These are phyloP conservation scores for Aspergillus olivimuriae DNA, from an alignment of 495 filamentous ascomycete genomes.

Conservation along the genomic window DNA sequence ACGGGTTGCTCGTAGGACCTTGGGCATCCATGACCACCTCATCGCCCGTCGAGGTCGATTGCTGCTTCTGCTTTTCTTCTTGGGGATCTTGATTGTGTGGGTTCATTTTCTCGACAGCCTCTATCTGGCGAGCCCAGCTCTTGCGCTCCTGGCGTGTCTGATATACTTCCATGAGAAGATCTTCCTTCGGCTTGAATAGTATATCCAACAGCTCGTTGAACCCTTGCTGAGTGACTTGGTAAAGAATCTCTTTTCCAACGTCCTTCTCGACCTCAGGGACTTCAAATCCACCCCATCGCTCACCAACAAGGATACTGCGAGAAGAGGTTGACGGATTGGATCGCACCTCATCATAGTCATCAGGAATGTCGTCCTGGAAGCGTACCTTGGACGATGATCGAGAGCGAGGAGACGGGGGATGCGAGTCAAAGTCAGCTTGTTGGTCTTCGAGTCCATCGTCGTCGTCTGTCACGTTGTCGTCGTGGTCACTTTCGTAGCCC, in stretches of 20 bases:
- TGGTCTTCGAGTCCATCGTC: slow-evolving; percentile 30
- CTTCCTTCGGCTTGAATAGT: slow-evolving; percentile 77
- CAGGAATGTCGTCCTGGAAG: slow-evolving; percentile 64
- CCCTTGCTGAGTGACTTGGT: slow-evolving; percentile 81
- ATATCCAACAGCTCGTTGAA: slow-evolving; percentile 87
- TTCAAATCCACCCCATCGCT: slow-evolving; percentile 78
- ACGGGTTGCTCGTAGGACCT: slow-evolving; percentile 4
- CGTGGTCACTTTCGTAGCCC: slow-evolving; percentile 60
- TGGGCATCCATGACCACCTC: slow-evolving; percentile 12
- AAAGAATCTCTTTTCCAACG: slow-evolving; percentile 80
- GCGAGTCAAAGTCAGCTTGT: slow-evolving; percentile 34
- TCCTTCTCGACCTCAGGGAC: slow-evolving; percentile 76
- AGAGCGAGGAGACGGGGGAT: slow-evolving; percentile 57
- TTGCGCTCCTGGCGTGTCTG: slow-evolving; percentile 57
- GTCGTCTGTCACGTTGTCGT: slow-evolving; percentile 32
- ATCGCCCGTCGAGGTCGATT: too few relatives aligned
- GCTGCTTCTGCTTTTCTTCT: slow-evolving; percentile 23
- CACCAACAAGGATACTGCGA: slow-evolving; percentile 61
- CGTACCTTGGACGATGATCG: slow-evolving; percentile 80
- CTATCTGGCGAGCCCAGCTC: slow-evolving; percentile 46
- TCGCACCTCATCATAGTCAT: slow-evolving; percentile 66
- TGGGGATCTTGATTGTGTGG: slow-evolving; percentile 8
- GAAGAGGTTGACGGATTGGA: slow-evolving; percentile 79
- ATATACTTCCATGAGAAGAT: slow-evolving; percentile 62
- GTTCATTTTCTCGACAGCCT: slow-evolving; percentile 27